These are phyloP conservation scores for Hydrangea macrophylla DNA, from an alignment of 148 eudicot genomes.

Conservation along the genomic window DNA sequence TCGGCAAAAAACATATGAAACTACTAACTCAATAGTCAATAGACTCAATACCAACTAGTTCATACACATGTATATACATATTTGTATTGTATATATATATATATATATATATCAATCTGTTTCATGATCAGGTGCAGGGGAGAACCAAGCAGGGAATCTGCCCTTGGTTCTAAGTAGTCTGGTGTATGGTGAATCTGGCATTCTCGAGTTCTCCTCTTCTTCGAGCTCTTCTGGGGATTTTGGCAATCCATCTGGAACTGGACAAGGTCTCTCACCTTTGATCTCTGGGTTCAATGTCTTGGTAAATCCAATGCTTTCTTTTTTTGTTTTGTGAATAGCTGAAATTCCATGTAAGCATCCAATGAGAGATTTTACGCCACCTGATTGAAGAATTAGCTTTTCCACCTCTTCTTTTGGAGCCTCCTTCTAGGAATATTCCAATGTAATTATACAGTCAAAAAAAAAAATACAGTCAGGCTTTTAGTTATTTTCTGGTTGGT, in stretches of 20 bases:
- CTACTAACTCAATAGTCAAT: neutral
- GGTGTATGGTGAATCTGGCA: slow-evolving; percentile 78
- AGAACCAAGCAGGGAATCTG: slow-evolving; percentile 65
- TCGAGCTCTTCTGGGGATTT: slow-evolving; percentile 56
- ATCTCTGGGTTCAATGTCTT: neutral
- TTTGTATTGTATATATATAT: neutral
- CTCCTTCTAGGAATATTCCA: slow-evolving; percentile 33
- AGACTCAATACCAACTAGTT: neutral
- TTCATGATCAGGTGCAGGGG: slow-evolving; percentile 63
- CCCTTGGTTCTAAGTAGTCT: slow-evolving; percentile 66
- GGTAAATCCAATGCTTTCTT: slow-evolving; percentile 12
- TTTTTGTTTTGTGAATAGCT: slow-evolving; percentile 53
- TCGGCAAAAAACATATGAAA: too few species aligned
- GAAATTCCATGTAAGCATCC: slow-evolving; percentile 66
- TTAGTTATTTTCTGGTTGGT: neutral
- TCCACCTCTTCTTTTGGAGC: slow-evolving; percentile 61
- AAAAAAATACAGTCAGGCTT: too few species aligned
- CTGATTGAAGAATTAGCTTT: slow-evolving; percentile 71
- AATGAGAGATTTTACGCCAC: slow-evolving; percentile 69
- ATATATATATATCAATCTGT: slow-evolving; percentile 24
- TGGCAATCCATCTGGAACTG: slow-evolving; percentile 87
- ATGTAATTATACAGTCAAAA: too few species aligned
- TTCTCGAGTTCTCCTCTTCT: slow-evolving; percentile 63
- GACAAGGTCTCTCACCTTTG: slow-evolving; percentile 16
- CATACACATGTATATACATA: neutral